Evolutionary conservation across 495 filamentous ascomycete genomes (phyloP).

Genomic region (Annulohypoxylon bovei): DNA sequence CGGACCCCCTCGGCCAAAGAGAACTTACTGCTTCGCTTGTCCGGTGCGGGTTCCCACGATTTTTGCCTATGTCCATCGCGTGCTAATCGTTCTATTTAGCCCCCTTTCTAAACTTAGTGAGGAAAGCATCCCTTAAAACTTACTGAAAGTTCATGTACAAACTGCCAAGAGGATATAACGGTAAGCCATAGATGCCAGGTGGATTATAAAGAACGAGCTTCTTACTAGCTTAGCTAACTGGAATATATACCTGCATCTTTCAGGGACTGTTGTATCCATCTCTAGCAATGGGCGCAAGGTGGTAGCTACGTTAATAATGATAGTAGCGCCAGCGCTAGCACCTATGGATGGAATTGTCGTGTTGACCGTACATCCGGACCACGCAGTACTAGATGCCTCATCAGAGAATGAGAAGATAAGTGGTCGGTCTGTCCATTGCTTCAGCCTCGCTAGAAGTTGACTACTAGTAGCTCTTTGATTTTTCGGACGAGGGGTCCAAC

Average conservation of each 20-base stretch:
- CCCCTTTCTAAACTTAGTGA: not conserved
- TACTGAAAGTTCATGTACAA: slow-evolving; percentile 12
- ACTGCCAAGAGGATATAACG: not conserved
- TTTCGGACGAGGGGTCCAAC: not conserved
- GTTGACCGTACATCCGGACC: not conserved
- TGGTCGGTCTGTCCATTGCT: not conserved
- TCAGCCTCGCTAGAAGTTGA: not conserved
- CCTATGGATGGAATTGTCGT: not conserved
- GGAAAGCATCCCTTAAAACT: not conserved
- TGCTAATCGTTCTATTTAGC: slow-evolving; percentile 14
- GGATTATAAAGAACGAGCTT: not conserved
- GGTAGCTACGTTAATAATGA: not conserved
- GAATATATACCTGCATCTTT: not conserved
- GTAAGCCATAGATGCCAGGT: not conserved
- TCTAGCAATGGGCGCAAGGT: not conserved
- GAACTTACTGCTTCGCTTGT: slow-evolving; percentile 7
- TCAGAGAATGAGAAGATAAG: not conserved
- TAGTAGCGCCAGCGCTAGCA: not conserved
- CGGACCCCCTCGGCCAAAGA: not conserved
- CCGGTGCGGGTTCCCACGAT: not conserved
- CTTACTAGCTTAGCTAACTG: not conserved
- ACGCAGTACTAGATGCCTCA: not conserved
- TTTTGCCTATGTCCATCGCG: not conserved
- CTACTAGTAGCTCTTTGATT: not conserved
- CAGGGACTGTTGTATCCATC: not conserved